phyloP scores from a whole-genome alignment of 495 filamentous ascomycete species.

The Xylaria bambusicola region DNA sequence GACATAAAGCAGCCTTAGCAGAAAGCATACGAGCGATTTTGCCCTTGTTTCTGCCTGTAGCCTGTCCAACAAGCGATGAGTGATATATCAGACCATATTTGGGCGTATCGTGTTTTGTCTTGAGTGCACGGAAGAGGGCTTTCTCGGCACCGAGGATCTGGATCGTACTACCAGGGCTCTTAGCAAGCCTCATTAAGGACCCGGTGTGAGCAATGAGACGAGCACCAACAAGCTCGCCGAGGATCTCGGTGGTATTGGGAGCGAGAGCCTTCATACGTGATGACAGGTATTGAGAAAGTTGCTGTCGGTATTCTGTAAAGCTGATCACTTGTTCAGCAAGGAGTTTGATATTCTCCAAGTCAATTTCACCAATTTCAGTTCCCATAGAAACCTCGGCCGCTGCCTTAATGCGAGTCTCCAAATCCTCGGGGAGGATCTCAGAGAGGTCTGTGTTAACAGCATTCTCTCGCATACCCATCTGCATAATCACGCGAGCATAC shows the following conservation, averaged over 20 bases:
- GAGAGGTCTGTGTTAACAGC: slow-evolving; percentile 75
- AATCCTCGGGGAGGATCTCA: slow-evolving; percentile 94
- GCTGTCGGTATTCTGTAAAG: slow-evolving; percentile 84
- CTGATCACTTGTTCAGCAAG: slow-evolving; percentile 91
- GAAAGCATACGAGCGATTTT: slow-evolving; percentile 98
- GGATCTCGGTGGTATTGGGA: slow-evolving; percentile 90
- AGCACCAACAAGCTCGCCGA: slow-evolving; percentile 93
- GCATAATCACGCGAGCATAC: slow-evolving; percentile 81
- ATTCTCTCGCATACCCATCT: slow-evolving; percentile 83
- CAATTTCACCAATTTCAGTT: slow-evolving; percentile 87
- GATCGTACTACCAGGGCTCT: slow-evolving; percentile 92
- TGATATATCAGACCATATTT: slow-evolving; percentile 99
- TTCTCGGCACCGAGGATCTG: slow-evolving; percentile 99
- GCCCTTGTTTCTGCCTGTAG: slow-evolving; percentile 96
- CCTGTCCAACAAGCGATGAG: slow-evolving; percentile 93
- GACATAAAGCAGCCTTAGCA: slow-evolving; percentile 86
- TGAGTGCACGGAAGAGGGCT: slow-evolving; percentile 94
- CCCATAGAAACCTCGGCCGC: slow-evolving; percentile 98
- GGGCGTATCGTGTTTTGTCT: slow-evolving; percentile 98
- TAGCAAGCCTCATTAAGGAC: slow-evolving; percentile 92
- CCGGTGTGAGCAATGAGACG: slow-evolving; percentile 94
- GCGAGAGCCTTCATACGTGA: slow-evolving; percentile 96
- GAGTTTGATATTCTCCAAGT: slow-evolving; percentile 85
- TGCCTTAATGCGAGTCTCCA: slow-evolving; percentile 86
- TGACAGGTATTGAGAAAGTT: slow-evolving; percentile 85